phyloP scores from a whole-genome alignment of 2,329 filamentous ascomycete genomes.

The Aureobasidium sp. region DNA sequence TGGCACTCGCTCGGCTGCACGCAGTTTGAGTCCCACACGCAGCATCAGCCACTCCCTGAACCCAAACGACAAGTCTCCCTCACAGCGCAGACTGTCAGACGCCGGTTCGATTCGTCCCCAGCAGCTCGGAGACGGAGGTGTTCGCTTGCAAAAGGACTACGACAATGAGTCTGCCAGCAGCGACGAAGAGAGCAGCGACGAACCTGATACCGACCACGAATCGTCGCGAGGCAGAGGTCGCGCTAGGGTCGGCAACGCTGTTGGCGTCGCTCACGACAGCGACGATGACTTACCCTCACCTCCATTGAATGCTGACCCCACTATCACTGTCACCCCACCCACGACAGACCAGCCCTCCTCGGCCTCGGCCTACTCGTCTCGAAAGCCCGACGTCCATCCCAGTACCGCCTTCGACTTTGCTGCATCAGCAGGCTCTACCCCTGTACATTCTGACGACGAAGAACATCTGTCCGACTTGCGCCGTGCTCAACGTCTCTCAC shows the following conservation, averaged over 20 bases:
- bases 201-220: conserved; percentile 24
- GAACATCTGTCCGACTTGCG: conserved; percentile 78
- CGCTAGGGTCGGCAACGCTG: conserved; percentile 18
- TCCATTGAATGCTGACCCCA: conserved; percentile 20
- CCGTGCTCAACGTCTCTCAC: conserved; percentile 74
- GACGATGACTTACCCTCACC: conserved; percentile 13
- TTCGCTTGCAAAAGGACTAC: conserved; percentile 15
- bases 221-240: conserved; percentile 10
- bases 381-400: conserved; percentile 56
- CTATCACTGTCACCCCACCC: conserved; percentile 23
- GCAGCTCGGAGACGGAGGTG: conserved; percentile 11
- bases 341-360: conserved; percentile 9
- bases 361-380: conserved; percentile 21
- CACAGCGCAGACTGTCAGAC: conserved; percentile 13
- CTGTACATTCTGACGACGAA: conserved; percentile 78
- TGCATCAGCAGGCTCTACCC: conserved; percentile 51
- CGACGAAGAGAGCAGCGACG: conserved; percentile 26
- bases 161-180: conserved; percentile 21
- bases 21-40: conserved; percentile 14
- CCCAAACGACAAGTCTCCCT: neutral
- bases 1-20: conserved; percentile 11
- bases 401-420: conserved; percentile 74
- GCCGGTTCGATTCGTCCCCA: conserved; percentile 10
- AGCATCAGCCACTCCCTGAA: neutral
- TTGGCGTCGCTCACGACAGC: conserved; percentile 14